phyloP scores from a whole-genome alignment of 495 filamentous ascomycete genomes.

The Podospora conica region DNA sequence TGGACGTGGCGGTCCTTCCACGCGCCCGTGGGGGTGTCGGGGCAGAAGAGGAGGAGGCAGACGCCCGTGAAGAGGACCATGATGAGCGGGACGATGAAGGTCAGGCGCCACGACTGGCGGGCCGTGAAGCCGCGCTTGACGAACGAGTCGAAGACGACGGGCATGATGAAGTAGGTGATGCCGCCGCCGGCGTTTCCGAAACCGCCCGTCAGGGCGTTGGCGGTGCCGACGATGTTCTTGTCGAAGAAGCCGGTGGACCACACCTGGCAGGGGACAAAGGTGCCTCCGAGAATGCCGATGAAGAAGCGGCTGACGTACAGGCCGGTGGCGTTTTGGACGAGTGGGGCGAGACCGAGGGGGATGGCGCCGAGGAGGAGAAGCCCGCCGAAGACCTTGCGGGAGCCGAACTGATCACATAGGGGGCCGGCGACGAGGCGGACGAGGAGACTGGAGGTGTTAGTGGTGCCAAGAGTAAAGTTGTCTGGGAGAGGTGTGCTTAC shows the following conservation, averaged over 20 bases:
- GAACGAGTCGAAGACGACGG: conserved; percentile 80
- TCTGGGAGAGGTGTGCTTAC: conserved; percentile 42
- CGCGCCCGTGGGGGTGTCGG: conserved; percentile 79
- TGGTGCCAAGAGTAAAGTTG: background rate
- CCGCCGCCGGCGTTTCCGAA: conserved; percentile 90
- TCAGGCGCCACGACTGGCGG: conserved; percentile 74
- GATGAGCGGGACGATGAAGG: conserved; percentile 78
- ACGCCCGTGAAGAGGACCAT: conserved; percentile 62
- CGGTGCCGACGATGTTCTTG: conserved; percentile 88
- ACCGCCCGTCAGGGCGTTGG: conserved; percentile 81
- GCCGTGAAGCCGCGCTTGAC: conserved; percentile 53
- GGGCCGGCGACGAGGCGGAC: conserved; percentile 80
- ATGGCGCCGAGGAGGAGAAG: conserved; percentile 69
- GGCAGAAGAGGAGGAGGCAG: conserved; percentile 63
- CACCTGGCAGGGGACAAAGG: conserved; percentile 92
- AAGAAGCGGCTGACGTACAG: conserved; percentile 83
- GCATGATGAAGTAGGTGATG: conserved; percentile 88
- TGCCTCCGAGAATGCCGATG: conserved; percentile 83
- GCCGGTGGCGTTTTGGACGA: conserved; percentile 61
- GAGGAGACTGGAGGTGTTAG: conserved; percentile 49
- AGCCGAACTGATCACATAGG: conserved; percentile 77
- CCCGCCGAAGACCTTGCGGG: conserved; percentile 72
- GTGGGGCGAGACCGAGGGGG: conserved; percentile 77
- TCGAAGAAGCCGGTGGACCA: conserved; percentile 96
- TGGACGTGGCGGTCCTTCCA: conserved; percentile 66